Percentiles rank a stretch among this genome's conserved stretches.
phyloP scores from a whole-genome alignment of 192 early-diverging fungal genomes.

The Coemansia reversa region DNA sequence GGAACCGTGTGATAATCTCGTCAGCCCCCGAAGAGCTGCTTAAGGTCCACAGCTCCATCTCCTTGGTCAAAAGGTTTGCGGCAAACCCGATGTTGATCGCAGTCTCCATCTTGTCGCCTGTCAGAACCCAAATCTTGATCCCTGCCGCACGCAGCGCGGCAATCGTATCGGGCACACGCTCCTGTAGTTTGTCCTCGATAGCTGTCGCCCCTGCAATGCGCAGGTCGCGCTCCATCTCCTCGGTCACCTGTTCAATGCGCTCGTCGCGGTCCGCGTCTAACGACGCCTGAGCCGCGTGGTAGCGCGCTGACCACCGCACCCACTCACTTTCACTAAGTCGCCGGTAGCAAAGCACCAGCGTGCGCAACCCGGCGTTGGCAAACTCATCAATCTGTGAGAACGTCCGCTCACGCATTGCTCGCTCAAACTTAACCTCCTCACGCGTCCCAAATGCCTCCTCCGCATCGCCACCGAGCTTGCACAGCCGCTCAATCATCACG shows the following conservation, averaged over 20 bases:
- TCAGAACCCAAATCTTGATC: slow-evolving; percentile 97
- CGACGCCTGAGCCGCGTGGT: slow-evolving; percentile 69
- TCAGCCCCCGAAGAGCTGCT: slow-evolving; percentile 44
- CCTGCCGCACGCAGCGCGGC: slow-evolving; percentile 77
- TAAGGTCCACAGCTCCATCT: slow-evolving; percentile 69
- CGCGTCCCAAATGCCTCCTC: slow-evolving; percentile 22
- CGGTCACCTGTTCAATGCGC: slow-evolving; percentile 67
- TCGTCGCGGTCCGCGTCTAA: slow-evolving; percentile 71
- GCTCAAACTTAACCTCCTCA: slow-evolving; percentile 53
- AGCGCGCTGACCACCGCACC: slow-evolving; percentile 70
- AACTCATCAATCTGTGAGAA: slow-evolving; percentile 69
- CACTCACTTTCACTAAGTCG: slow-evolving; percentile 71
- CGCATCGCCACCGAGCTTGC: slow-evolving; percentile 13
- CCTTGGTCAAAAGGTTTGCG: slow-evolving; percentile 65
- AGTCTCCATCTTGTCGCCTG: slow-evolving; percentile 97
- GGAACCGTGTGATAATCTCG: slow-evolving; percentile 50
- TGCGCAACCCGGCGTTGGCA: slow-evolving; percentile 85
- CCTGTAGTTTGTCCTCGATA: slow-evolving; percentile 96
- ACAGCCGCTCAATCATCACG: slow-evolving; percentile 81
- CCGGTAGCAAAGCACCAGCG: slow-evolving; percentile 82
- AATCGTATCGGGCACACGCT: slow-evolving; percentile 92
- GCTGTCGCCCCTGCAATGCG: slow-evolving; percentile 89
- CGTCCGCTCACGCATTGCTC: slow-evolving; percentile 59
- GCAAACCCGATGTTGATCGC: slow-evolving; percentile 98
- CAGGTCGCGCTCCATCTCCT: slow-evolving; percentile 79